Evolutionary conservation across 1,139 yeast species (phyloP), one percentile per base, ranked within the genome.

Genomic region (Suhomyces kunorum): DNA sequence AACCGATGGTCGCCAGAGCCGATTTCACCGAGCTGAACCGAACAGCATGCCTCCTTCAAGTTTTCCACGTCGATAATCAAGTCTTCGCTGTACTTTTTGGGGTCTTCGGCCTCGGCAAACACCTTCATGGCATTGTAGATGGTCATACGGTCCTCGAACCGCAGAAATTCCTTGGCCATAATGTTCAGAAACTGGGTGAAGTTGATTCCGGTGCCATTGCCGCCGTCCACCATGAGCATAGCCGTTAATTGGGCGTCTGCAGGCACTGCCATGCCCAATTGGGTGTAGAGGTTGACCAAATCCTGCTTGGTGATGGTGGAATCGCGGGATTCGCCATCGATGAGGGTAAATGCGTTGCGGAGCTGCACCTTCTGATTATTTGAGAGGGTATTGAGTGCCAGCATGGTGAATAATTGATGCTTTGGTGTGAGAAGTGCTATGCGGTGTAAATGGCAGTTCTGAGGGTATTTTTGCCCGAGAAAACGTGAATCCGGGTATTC

Each of bases 321-420:
- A 52, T 88, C 92, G 27, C 87, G 81, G 46, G 74, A 65, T 25
- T 89, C 94, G 27, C 87, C 87, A 55, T 90, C 98, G n/a, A 90
- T 78, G 50, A 88, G 61, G 9, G 77, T 70, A 54, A 78, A 78
- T 1, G 76, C 78, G 43, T 72, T 69, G 22, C 76, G 53, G 28
- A 72, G 63, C 52, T 71, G 76, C 2, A 71, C 53, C 40, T 71
- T 71, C 47, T 72, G 77, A 50, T 57, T 63, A 36, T 59, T 57
- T 19, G 74, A 63, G 31, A 72, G 68, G n/a, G 69, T 57, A 42
- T 66, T 68, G 16, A 71, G 56, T 8, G 67, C 60, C 56, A 51
- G 56, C 67, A 46, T 49, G 12, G 9, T 31, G 9, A 13, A 13
- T 8, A 6, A 6, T n/a, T n/a, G n/a, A n/a, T n/a, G n/a, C n/a